phyloP scores from a whole-genome alignment of 2,329 filamentous ascomycete species.

The Rachicladosporium sp. region DNA sequence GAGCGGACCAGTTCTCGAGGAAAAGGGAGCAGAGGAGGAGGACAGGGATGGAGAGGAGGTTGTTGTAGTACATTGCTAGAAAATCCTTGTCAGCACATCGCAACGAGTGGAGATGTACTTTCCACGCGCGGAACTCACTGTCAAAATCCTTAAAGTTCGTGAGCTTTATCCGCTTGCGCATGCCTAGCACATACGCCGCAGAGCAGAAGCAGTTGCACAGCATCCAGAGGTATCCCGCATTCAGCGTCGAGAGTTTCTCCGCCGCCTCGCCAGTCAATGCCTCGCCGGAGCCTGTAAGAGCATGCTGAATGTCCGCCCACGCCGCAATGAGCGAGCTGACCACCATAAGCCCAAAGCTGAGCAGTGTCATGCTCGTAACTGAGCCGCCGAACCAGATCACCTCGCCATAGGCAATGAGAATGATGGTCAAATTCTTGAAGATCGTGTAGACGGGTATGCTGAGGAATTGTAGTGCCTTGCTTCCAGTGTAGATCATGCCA shows the following conservation, averaged over 20 bases:
- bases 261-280: slow-evolving; percentile 41
- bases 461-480: slow-evolving; percentile 89
- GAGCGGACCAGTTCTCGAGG: slow-evolving; percentile 81
- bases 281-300: slow-evolving; percentile 43
- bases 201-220: slow-evolving; percentile 91
- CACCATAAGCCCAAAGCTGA: slow-evolving; percentile 95
- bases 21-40: slow-evolving; percentile 70
- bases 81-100: too few relatives aligned
- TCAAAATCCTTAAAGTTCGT: slow-evolving; percentile 99
- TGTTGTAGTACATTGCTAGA: slow-evolving; percentile 99
- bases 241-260: slow-evolving; percentile 73
- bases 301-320: slow-evolving; percentile 92
- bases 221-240: slow-evolving; percentile 97
- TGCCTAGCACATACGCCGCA: slow-evolving; percentile 75
- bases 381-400: slow-evolving; percentile 96
- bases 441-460: slow-evolving; percentile 98
- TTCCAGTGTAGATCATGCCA: slow-evolving; percentile 97
- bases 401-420: slow-evolving; percentile 95
- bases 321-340: slow-evolving; percentile 87
- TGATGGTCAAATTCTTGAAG: slow-evolving; percentile 99
- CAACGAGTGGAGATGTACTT: too few relatives aligned
- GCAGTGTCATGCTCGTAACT: slow-evolving; percentile 73
- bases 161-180: slow-evolving; percentile 98
- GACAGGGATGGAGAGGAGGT: slow-evolving; percentile 88
- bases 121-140: slow-evolving; percentile 50